Evolutionary conservation across 305 asterid species (phyloP), one percentile per base, ranked within the genome.

Genomic region (Fraxinus ornus): DNA sequence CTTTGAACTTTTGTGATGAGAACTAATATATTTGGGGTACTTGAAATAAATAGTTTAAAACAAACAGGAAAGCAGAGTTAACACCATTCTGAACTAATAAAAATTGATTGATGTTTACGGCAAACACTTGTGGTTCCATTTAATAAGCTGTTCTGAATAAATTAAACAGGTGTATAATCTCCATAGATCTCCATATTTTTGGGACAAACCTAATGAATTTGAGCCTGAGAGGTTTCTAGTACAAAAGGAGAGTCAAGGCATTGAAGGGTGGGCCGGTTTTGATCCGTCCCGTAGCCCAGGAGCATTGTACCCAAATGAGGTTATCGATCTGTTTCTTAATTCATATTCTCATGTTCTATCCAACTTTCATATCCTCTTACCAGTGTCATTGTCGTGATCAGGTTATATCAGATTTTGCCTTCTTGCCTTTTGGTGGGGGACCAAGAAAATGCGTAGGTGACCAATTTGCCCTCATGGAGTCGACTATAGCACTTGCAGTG

Each of bases 341-440:
- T 66, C 39, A 41, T 33, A 12, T 17, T 22, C 2, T 39, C 47
- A 0, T 5, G 68, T 22, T 41, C 32, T 3, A 21, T 33, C 41
- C n/a, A 39, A 0, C 6, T 82, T 32, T 21, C 37, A 28, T 68
- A 12, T 15, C 75, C 22, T 81, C 36, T 66, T 75, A 36, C 44
- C 79, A 68, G 86, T 36, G 66, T 7, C 44, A 3, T 78, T 82
- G 10, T 12, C 80, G 35, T 79, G 60, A 75, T 77, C 91, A 95
- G 98, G 86, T 91, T 73, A 88, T 92, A 83, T 87, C 98, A 26
- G 98, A 95, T 84, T 94, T 91, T 19, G 94, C 98, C 15, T 92
- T 95, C 92, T 91, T 95, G 95, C 98, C 98, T 12, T 95, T 95
- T 36, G 98, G 98, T 13, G 98, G 98, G 47, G 98, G 98, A 80